phyloP scores from a whole-genome alignment of 106 monocot genomes.

The Allium fistulosum region DNA sequence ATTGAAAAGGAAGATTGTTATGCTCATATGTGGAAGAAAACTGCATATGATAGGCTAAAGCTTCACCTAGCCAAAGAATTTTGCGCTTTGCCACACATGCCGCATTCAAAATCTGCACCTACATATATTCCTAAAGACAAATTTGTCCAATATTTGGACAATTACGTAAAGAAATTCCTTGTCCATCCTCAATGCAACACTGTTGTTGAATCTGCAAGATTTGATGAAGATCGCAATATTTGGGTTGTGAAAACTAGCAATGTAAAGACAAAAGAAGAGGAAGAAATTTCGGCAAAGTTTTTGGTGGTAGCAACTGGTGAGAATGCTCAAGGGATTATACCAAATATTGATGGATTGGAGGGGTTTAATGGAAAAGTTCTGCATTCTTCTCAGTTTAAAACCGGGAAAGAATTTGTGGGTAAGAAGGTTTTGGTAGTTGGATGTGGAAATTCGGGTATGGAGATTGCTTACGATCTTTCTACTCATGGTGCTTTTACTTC shows the following conservation, averaged over 20 bases:
- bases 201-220: slow-evolving; percentile 6
- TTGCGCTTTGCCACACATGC: slow-evolving; percentile 14
- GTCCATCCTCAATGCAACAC: not conserved
- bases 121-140: slow-evolving; percentile 13
- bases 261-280: not conserved
- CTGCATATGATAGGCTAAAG: slow-evolving; percentile 11
- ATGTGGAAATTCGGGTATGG: slow-evolving; percentile 20
- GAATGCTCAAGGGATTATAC: slow-evolving; percentile 10
- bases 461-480: slow-evolving; percentile 21
- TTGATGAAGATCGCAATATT: not conserved
- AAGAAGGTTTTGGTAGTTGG: slow-evolving; percentile 18
- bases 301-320: slow-evolving; percentile 17
- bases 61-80: slow-evolving; percentile 20
- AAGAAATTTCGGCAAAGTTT: slow-evolving; percentile 3
- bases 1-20: slow-evolving; percentile 13
- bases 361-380: not conserved
- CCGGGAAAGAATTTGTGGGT: not conserved
- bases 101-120: not conserved
- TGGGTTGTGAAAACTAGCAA: slow-evolving; percentile 4
- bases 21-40: slow-evolving; percentile 12
- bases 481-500: slow-evolving; percentile 12
- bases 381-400: slow-evolving; percentile 13
- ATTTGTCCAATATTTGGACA: slow-evolving; percentile 13
- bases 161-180: slow-evolving; percentile 9
- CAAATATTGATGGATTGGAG: slow-evolving; percentile 3